Evolutionary conservation across 179 eudicot genomes (phyloP).

Genomic region (Pouteria campechiana): DNA sequence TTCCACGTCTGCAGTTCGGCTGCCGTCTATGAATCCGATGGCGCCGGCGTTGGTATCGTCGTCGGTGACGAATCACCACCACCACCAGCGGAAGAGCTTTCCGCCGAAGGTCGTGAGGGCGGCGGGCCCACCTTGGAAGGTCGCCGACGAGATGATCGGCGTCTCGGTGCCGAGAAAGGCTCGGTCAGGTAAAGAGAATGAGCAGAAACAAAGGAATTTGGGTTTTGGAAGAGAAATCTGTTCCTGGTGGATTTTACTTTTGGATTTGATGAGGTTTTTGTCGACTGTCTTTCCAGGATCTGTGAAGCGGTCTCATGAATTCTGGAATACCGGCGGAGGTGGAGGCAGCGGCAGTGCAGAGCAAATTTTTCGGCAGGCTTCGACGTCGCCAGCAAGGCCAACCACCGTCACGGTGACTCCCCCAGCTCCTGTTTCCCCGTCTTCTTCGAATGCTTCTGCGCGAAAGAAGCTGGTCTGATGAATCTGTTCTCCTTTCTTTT

Average conservation of each 20-base stretch:
- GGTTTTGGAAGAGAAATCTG: background rate
- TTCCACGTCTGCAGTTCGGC: conserved; percentile 15
- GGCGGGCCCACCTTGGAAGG: conserved; percentile 56
- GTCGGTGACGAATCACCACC: conserved; percentile 2
- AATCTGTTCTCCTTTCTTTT: conserved; percentile 11
- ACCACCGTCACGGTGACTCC: conserved; percentile 19
- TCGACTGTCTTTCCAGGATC: conserved; percentile 73
- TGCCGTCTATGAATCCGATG: conserved; percentile 31
- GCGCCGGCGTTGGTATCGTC: conserved; percentile 15
- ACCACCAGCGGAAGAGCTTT: conserved; percentile 43
- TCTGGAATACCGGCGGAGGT: conserved; percentile 37
- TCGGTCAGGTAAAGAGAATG: conserved; percentile 49
- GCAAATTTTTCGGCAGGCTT: conserved; percentile 35
- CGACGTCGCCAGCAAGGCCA: conserved; percentile 64
- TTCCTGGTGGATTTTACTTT: background rate
- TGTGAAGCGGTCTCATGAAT: conserved; percentile 72
- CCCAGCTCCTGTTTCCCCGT: conserved; percentile 58
- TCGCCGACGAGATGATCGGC: conserved; percentile 85
- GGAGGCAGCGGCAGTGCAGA: conserved; percentile 28
- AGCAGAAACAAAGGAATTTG: background rate
- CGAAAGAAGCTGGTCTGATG: conserved; percentile 79
- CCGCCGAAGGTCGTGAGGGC: conserved; percentile 52
- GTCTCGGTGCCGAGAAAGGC: conserved; percentile 84
- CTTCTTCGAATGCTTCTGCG: conserved; percentile 54
- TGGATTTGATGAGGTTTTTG: conserved; percentile 1